Percentiles rank a stretch among this genome's conserved stretches.
Conservation (phyloP, 179 eudicot species). For the Actinidia chinensis region DNA sequence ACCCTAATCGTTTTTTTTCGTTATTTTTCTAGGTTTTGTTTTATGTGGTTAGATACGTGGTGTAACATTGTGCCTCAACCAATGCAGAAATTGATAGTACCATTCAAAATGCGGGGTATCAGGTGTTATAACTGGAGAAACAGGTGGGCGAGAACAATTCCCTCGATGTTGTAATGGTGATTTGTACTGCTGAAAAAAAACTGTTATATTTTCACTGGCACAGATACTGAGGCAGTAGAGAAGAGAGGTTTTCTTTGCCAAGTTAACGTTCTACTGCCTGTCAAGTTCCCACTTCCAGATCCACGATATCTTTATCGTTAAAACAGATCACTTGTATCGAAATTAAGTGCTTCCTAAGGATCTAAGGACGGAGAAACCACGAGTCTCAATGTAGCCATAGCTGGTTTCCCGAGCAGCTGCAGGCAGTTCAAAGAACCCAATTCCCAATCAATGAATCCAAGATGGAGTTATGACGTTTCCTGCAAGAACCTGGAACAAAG, state of each 20-base stretch:
- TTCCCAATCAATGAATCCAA: slow-evolving; percentile 16
- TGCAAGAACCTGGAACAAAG: slow-evolving; percentile 44
- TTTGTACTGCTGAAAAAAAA: no score
- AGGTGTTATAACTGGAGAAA: slow-evolving; percentile 83
- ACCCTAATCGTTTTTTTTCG: no score
- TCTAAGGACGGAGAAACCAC: slow-evolving; percentile 40
- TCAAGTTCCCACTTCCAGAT: slow-evolving; percentile 62
- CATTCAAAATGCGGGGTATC: slow-evolving; percentile 89
- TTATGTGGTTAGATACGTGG: no score
- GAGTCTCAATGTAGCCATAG: slow-evolving; percentile 53
- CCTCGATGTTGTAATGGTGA: neutral
- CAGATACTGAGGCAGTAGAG: slow-evolving; percentile 57
- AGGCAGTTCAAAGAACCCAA: slow-evolving; percentile 38
- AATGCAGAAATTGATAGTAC: slow-evolving; percentile 65
- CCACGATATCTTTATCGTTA: slow-evolving; percentile 45
- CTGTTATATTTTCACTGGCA: no score
- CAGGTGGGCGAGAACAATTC: slow-evolving; percentile 41
- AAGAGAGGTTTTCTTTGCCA: slow-evolving; percentile 55
- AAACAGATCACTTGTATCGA: slow-evolving; percentile 41
- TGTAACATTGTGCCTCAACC: no score
- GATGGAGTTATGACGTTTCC: slow-evolving; percentile 41
- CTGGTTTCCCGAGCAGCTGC: slow-evolving; percentile 47
- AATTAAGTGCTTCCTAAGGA: slow-evolving; percentile 14
- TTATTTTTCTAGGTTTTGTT: no score
- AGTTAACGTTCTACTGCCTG: slow-evolving; percentile 38